Percentiles rank a stretch among this genome's conserved stretches.
phyloP scores from a whole-genome alignment of 768 basidiomycete species.

The Cyathus striatus region DNA sequence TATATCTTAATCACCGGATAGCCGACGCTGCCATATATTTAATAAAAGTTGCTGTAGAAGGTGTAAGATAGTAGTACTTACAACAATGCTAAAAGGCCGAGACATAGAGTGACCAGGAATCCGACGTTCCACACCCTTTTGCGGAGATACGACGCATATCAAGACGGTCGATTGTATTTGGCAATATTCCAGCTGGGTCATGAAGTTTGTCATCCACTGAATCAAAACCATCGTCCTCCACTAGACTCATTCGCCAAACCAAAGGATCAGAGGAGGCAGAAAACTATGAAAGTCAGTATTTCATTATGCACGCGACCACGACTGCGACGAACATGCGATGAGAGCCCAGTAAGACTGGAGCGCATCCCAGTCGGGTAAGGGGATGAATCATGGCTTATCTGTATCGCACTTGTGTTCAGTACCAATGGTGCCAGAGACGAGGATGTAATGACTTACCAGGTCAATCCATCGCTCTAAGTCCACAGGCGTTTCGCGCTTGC shows the following conservation, averaged over 20 bases:
- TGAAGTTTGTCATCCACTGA: slow-evolving; percentile 34
- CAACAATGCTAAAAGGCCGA: slow-evolving; percentile 54
- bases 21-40: slow-evolving; percentile 21
- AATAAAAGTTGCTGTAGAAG: not conserved
- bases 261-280: slow-evolving; percentile 49
- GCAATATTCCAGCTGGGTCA: slow-evolving; percentile 9
- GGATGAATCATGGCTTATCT: slow-evolving; percentile 18
- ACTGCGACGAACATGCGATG: slow-evolving; percentile 15
- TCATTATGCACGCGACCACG: not conserved
- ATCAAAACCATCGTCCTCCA: slow-evolving; percentile 32
- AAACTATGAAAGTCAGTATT: slow-evolving; percentile 27
- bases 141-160: slow-evolving; percentile 33
- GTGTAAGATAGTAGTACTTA: slow-evolving; percentile 30
- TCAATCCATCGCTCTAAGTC: slow-evolving; percentile 5
- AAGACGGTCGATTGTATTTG: not conserved
- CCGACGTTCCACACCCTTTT: slow-evolving; percentile 56
- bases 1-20: slow-evolving; percentile 32
- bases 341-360: slow-evolving; percentile 21
- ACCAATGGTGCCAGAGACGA: too few relatives aligned
- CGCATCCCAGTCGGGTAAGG: slow-evolving; percentile 24
- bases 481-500: not conserved
- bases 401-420: too few relatives aligned
- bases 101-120: slow-evolving; percentile 46
- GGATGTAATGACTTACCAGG: slow-evolving; percentile 6
- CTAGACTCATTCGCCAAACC: slow-evolving; percentile 50